Percentiles rank a stretch among this genome's conserved stretches.
phyloP scores from a whole-genome alignment of 208 protist genomes.

The Polymyxa betae region DNA sequence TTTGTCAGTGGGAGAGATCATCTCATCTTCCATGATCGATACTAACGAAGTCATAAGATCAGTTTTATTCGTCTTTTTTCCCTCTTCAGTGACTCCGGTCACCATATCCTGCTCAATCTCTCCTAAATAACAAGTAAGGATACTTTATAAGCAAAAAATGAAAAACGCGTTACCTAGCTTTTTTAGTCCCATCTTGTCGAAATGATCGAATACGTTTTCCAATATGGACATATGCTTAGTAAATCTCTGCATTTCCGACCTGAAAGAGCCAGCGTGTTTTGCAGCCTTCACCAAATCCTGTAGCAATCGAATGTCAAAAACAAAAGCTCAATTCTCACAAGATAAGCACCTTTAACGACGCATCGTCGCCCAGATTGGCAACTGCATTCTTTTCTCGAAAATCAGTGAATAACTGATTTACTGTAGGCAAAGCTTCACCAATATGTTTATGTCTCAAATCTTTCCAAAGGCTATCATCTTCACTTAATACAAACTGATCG shows the following conservation, averaged over 20 bases:
- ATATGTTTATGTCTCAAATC: slow-evolving; percentile 41
- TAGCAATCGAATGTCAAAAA: not conserved
- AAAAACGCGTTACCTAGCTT: not conserved
- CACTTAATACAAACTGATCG: slow-evolving; percentile 5
- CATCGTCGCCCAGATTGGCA: slow-evolving; percentile 11
- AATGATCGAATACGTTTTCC: slow-evolving; percentile 40
- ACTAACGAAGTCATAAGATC: slow-evolving; percentile 17
- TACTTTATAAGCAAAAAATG: not conserved
- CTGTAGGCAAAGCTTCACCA: slow-evolving; percentile 27
- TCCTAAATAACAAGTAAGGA: not conserved
- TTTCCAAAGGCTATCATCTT: slow-evolving; percentile 7
- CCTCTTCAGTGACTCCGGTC: slow-evolving; percentile 39
- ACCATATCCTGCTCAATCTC: slow-evolving; percentile 48
- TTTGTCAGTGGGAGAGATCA: slow-evolving; percentile 1
- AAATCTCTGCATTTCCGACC: slow-evolving; percentile 12
- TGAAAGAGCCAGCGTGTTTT: slow-evolving; percentile 22
- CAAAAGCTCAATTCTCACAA: not conserved
- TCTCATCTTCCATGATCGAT: not conserved
- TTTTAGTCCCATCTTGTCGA: slow-evolving; percentile 42
- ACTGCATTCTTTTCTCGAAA: slow-evolving; percentile 32
- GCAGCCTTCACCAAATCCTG: slow-evolving; percentile 24
- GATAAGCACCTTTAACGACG: not conserved
- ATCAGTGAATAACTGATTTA: not conserved
- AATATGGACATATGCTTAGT: slow-evolving; percentile 35
- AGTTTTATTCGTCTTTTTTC: slow-evolving; percentile 37